Conservation (phyloP, 805 yeast species). For the Zygoascus biomembranicola region DNA sequence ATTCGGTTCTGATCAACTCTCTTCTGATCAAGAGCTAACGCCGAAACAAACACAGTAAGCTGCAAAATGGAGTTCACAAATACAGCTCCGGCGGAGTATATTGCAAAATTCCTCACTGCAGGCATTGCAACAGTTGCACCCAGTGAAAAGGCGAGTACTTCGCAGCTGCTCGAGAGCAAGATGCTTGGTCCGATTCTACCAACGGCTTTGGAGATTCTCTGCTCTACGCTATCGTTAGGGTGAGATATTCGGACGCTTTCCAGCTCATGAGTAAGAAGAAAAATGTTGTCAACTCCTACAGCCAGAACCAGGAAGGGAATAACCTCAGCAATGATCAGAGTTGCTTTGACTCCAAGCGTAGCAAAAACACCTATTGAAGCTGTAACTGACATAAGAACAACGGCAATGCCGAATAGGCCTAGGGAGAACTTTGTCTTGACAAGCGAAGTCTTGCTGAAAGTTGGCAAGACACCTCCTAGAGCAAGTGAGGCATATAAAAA, state of each 20-base stretch:
- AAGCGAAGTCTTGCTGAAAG: constrained; percentile 22
- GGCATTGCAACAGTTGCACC: constrained; percentile 89
- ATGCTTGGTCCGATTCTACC: constrained; percentile 83
- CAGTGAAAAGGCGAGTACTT: constrained; percentile 66
- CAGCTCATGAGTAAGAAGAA: constrained; percentile 74
- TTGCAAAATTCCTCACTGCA: constrained; percentile 88
- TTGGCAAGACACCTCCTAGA: constrained; percentile 52
- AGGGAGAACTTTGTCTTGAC: constrained; percentile 56
- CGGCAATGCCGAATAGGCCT: constrained; percentile 76
- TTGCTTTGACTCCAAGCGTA: constrained; percentile 68
- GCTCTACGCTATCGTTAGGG: constrained; percentile 43
- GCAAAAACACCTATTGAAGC: constrained; percentile 81
- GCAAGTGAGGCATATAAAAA: constrained; percentile 81
- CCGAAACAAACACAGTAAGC: constrained; percentile 69
- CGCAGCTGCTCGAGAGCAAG: constrained; percentile 65
- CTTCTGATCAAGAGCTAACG: constrained; percentile 57
- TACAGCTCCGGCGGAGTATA: constrained; percentile 83
- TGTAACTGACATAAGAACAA: constrained; percentile 71
- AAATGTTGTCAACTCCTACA: constrained; percentile 93
- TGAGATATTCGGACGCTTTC: constrained; percentile 42
- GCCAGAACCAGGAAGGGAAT: constrained; percentile 91
- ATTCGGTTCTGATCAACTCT: constrained; percentile 50
- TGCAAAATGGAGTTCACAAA: constrained; percentile 69
- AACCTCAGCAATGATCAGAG: constrained; percentile 91
- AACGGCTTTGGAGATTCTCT: constrained; percentile 55